These are phyloP conservation scores for Rutstroemia sp. DNA, from an alignment of 2,329 filamentous ascomycete species.

Conservation along the genomic window DNA sequence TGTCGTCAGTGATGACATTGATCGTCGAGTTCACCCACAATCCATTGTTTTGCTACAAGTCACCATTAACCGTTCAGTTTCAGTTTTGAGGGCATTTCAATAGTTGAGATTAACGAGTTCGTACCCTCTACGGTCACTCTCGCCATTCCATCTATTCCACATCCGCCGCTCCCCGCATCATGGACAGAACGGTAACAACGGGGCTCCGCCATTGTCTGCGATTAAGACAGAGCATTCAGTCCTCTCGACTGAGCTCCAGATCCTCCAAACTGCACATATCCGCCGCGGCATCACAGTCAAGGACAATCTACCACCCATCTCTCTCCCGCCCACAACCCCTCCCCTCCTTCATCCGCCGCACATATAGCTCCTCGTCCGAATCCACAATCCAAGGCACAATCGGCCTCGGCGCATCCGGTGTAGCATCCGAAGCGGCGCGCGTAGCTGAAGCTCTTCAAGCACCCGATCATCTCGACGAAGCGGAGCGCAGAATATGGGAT, in stretches of 20 bases:
- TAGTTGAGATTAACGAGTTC: too few species aligned
- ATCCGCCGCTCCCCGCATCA: not conserved
- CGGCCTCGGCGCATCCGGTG: not conserved
- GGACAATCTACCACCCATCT: not conserved
- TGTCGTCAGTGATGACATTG: too few species aligned
- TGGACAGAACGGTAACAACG: not conserved
- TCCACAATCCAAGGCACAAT: not conserved
- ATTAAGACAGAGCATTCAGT: not conserved
- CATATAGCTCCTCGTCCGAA: not conserved
- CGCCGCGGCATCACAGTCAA: not conserved
- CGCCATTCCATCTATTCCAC: too few species aligned
- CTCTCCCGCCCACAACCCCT: not conserved
- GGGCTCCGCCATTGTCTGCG: slow-evolving; percentile 4
- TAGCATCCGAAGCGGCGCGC: not conserved
- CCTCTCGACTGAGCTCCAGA: not conserved
- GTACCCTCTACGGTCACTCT: too few species aligned
- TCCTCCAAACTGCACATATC: not conserved
- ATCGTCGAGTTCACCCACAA: too few species aligned
- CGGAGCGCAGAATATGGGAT: slow-evolving; percentile 5
- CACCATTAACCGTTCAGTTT: too few species aligned
- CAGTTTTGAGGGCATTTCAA: too few species aligned
- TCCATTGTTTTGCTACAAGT: too few species aligned
- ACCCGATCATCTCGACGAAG: slow-evolving; percentile 4
- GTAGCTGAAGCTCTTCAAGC: not conserved
- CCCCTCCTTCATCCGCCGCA: not conserved